Evolutionary conservation across 2,329 filamentous ascomycete species (phyloP).

Genomic region (Paraconiothyrium sp.): DNA sequence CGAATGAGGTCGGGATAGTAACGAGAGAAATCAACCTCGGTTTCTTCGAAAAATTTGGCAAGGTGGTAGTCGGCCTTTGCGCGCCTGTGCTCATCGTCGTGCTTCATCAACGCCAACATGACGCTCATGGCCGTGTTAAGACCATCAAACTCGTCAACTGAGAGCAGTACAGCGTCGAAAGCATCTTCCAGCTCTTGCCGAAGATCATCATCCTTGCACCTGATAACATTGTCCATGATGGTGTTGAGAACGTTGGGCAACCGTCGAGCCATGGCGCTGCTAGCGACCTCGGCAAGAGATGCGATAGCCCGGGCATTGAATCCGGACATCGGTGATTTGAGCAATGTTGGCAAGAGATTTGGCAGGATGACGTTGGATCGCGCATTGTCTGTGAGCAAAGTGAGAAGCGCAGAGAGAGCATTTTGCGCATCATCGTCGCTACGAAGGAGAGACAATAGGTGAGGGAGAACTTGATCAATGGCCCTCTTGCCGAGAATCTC

Average conservation of each 20-base stretch:
- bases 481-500: conserved; percentile 93
- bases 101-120: conserved; percentile 85
- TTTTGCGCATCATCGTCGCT: conserved; percentile 89
- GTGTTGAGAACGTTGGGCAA: conserved; percentile 91
- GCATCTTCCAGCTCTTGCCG: conserved; percentile 77
- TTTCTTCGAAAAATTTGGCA: conserved; percentile 82
- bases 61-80: conserved; percentile 81
- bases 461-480: conserved; percentile 93
- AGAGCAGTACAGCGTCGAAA: conserved; percentile 89
- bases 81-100: conserved; percentile 89
- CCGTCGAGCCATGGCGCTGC: conserved; percentile 87
- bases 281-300: conserved; percentile 90
- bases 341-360: conserved; percentile 92
- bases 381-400: conserved; percentile 90
- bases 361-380: conserved; percentile 96
- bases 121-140: conserved; percentile 96
- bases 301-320: conserved; percentile 97
- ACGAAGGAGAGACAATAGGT: conserved; percentile 88
- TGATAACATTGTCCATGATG: conserved; percentile 91
- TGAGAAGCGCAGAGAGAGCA: conserved; percentile 89
- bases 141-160: conserved; percentile 95
- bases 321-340: conserved; percentile 86
- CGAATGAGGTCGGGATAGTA: conserved; percentile 97
- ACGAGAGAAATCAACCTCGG: conserved; percentile 88
- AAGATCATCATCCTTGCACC: conserved; percentile 77